Evolutionary conservation across 2,329 filamentous ascomycete species (phyloP).

Genomic region (Microcyclosporella mali): DNA sequence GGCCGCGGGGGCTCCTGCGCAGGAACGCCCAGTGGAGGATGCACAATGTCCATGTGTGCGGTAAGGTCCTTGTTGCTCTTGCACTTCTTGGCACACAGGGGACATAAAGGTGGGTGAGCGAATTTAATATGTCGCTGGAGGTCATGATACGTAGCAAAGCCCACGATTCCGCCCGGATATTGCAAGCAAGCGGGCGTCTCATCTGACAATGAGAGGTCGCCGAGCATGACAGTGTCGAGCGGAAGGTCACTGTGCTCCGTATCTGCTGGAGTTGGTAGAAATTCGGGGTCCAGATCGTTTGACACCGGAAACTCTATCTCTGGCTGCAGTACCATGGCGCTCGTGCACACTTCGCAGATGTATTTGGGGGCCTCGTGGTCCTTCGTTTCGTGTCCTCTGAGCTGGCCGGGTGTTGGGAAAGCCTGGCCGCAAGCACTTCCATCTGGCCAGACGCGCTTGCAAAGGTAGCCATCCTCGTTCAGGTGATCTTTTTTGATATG

Average conservation of each 20-base stretch:
- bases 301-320: constrained; percentile 6
- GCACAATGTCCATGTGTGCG: constrained; percentile 70
- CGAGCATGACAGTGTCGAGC: constrained; percentile 11
- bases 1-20: constrained; percentile 2
- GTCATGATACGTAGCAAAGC: constrained; percentile 64
- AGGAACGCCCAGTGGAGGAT: constrained; percentile 34
- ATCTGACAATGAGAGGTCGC: constrained; percentile 15
- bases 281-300: constrained; percentile 19
- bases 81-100: constrained; percentile 66
- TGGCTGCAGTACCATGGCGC: constrained; percentile 11
- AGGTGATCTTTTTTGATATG: constrained; percentile 76
- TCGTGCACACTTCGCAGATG: constrained; percentile 68
- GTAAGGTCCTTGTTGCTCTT: constrained; percentile 62
- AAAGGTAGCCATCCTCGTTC: constrained; percentile 64
- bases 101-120: constrained; percentile 66
- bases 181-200: constrained; percentile 24
- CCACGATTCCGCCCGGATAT: constrained; percentile 11
- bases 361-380: constrained; percentile 62
- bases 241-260: constrained; percentile 5
- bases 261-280: constrained; percentile 17
- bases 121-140: constrained; percentile 68
- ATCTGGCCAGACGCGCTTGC: constrained; percentile 49
- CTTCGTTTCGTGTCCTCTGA: constrained; percentile 65
- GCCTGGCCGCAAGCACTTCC: constrained; percentile 57
- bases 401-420: constrained; percentile 66